phyloP scores from a whole-genome alignment of 148 eudicot species.

The Camellia sinensis region DNA sequence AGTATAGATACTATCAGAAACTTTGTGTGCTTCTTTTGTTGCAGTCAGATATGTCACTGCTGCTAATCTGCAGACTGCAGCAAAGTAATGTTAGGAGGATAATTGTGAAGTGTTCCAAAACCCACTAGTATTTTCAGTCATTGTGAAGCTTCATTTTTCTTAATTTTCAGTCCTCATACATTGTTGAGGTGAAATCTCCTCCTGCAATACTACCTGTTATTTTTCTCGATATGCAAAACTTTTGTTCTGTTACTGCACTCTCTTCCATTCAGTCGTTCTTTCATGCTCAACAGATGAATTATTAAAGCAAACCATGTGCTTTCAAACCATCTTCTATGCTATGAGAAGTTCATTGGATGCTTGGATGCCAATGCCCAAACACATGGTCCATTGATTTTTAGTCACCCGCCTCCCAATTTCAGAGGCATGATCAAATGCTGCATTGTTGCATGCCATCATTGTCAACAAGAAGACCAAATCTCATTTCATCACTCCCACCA shows the following conservation, averaged over 20 bases:
- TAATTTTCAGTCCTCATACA: neutral
- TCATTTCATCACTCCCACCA: conserved; percentile 28
- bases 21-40: neutral
- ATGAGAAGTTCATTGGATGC: neutral
- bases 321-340: neutral
- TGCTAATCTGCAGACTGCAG: neutral
- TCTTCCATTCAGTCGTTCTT: neutral
- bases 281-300: neutral
- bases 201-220: neutral
- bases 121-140: neutral
- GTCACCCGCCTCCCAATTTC: neutral
- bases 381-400: neutral
- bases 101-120: neutral
- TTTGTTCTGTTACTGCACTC: neutral
- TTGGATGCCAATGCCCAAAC: neutral
- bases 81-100: no score
- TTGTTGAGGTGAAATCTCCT: neutral
- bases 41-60: neutral
- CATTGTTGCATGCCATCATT: conserved; percentile 29
- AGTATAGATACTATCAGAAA: neutral
- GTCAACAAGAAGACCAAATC: conserved; percentile 22
- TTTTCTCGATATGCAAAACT: neutral
- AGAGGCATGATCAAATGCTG: conserved; percentile 28
- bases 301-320: neutral
- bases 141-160: neutral